Conservation (phyloP, 2,329 filamentous ascomycete species). For the Fusarium sp. region DNA sequence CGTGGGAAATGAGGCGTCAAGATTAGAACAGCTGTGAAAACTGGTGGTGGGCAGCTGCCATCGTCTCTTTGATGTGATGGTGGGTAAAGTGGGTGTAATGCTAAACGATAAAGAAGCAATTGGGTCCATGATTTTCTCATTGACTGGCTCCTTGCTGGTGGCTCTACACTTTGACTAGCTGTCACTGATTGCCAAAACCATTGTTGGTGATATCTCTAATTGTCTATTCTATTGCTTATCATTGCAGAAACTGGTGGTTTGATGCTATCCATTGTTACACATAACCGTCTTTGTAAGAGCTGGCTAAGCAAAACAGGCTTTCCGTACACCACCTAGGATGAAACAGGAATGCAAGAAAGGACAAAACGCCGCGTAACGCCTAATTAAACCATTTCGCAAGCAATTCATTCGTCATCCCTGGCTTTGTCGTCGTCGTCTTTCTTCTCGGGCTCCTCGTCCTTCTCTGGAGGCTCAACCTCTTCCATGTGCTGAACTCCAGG, state of each 20-base stretch:
- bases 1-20: slow-evolving; percentile 18
- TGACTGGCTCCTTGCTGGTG: background rate
- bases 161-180: background rate
- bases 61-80: background rate
- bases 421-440: slow-evolving; percentile 5
- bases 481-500: background rate
- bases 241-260: background rate
- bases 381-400: background rate
- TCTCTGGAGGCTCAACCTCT: background rate
- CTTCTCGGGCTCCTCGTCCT: background rate
- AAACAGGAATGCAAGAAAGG: slow-evolving; percentile 1
- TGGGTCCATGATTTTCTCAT: slow-evolving; percentile 4
- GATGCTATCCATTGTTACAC: slow-evolving; percentile 7
- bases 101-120: slow-evolving; percentile 31
- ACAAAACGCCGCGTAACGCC: slow-evolving; percentile 13
- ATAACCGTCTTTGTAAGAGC: background rate
- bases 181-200: background rate
- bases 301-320: background rate
- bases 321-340: slow-evolving; percentile 11
- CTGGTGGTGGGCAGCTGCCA: slow-evolving; percentile 23
- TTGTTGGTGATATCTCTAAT: background rate
- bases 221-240: slow-evolving; percentile 4
- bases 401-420: slow-evolving; percentile 13
- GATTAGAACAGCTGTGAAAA: background rate
- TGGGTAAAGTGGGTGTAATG: slow-evolving; percentile 2